A percentile compares a stretch with the other conserved stretches of the same genome.
phyloP scores from a whole-genome alignment of 2,329 filamentous ascomycete species.

The Clarireedia homoeocarpa region DNA sequence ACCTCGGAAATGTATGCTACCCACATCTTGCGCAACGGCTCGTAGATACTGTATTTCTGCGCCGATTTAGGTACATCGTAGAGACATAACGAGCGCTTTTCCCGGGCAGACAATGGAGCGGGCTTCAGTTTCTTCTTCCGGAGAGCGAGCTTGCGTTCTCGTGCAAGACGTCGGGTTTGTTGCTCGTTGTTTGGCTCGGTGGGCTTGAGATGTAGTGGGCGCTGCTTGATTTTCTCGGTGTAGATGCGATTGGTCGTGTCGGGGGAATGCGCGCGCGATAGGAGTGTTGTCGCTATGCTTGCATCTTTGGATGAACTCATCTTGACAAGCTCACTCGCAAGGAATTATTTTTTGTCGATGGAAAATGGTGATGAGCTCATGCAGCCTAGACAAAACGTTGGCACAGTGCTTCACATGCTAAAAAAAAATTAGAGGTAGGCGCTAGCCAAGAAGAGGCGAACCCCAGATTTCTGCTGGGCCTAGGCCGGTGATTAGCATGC shows the following conservation, averaged over 20 bases:
- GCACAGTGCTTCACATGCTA: conserved; percentile 1
- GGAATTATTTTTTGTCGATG: conserved; percentile 9
- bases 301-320: conserved; percentile 12
- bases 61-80: conserved; percentile 65
- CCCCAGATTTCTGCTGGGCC: conserved; percentile 2
- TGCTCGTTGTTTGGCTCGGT: conserved; percentile 46
- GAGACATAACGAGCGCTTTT: conserved; percentile 66
- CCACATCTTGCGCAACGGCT: conserved; percentile 74
- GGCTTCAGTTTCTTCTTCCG: conserved; percentile 41
- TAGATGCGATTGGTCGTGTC: conserved; percentile 64
- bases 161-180: conserved; percentile 35
- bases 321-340: no score
- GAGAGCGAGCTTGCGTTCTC: conserved; percentile 31
- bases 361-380: no score
- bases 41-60: conserved; percentile 67
- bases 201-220: conserved; percentile 70
- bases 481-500: neutral
- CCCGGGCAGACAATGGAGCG: conserved; percentile 68
- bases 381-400: neutral
- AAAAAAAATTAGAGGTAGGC: neutral
- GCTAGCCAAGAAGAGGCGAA: neutral
- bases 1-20: conserved; percentile 77
- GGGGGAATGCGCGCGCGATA: conserved; percentile 72
- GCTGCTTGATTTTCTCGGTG: conserved; percentile 74
- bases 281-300: conserved; percentile 39